Evolutionary conservation across 139 green algal species (phyloP).

Genomic region (Zygnema cylindricum): DNA sequence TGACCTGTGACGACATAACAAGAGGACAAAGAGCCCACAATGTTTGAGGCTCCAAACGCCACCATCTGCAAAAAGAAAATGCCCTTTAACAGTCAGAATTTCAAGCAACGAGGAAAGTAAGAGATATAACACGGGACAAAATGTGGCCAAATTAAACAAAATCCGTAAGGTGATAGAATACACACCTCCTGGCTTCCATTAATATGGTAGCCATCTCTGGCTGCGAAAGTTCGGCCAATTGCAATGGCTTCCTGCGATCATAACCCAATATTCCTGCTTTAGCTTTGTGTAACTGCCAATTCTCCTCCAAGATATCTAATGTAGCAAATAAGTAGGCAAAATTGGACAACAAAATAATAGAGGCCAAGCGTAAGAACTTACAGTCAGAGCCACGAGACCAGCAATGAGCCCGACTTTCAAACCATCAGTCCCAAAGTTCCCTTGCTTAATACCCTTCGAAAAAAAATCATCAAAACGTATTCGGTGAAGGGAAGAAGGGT

Average conservation of each 20-base stretch:
- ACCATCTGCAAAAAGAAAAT: constrained; percentile 35
- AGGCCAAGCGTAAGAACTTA: background rate
- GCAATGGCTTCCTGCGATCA: constrained; percentile 51
- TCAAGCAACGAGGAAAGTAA: no score
- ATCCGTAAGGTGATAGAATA: no score
- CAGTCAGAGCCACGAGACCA: constrained; percentile 18
- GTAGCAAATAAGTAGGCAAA: no score
- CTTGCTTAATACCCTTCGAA: background rate
- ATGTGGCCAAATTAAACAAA: no score
- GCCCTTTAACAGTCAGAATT: no score
- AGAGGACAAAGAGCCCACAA: constrained; percentile 23
- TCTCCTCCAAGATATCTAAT: no score
- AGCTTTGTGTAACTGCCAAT: no score
- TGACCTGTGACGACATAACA: constrained; percentile 14
- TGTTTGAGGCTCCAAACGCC: background rate
- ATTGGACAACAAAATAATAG: no score
- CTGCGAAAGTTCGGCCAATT: constrained; percentile 51
- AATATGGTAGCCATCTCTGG: constrained; percentile 47
- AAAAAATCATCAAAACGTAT: constrained; percentile 13
- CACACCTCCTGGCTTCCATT: constrained; percentile 53
- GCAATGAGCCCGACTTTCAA: constrained; percentile 10
- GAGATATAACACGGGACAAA: no score
- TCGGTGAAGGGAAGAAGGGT: constrained; percentile 20
- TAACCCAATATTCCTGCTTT: no score
- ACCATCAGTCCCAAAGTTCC: background rate